A percentile compares a stretch with the other conserved stretches of the same genome.
These are phyloP conservation scores for Ophiognomonia clavigignenti-juglandacearum DNA, from an alignment of 2,329 filamentous ascomycete species.

Conservation along the genomic window DNA sequence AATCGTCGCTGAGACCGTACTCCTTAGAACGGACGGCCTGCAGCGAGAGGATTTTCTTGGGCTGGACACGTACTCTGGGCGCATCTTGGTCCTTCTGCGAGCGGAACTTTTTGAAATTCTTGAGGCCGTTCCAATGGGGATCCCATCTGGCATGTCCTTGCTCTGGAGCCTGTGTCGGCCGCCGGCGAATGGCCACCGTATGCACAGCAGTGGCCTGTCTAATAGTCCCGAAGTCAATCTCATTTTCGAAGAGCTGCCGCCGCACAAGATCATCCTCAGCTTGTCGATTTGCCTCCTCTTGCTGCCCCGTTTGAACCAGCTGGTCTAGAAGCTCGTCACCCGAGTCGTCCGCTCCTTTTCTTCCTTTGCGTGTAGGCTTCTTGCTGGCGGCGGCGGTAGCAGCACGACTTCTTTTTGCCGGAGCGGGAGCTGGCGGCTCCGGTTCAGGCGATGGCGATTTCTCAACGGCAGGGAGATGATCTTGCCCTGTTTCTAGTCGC, in stretches of 20 bases:
- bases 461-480: constrained; percentile 33
- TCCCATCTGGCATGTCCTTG: constrained; percentile 66
- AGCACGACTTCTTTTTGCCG: constrained; percentile 28
- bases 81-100: constrained; percentile 43
- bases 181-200: constrained; percentile 59
- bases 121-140: constrained; percentile 84
- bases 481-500: constrained; percentile 55
- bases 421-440: constrained; percentile 15
- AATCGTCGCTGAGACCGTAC: constrained; percentile 70
- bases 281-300: constrained; percentile 60
- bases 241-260: constrained; percentile 48
- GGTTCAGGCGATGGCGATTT: constrained; percentile 21
- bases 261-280: constrained; percentile 50
- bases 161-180: constrained; percentile 37
- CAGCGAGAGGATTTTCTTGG: constrained; percentile 61
- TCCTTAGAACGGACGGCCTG: constrained; percentile 67
- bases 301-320: constrained; percentile 54
- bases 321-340: constrained; percentile 62
- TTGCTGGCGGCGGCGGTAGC: constrained; percentile 38
- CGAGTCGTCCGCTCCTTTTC: neutral
- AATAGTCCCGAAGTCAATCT: constrained; percentile 67
- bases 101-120: constrained; percentile 91
- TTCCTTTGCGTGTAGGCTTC: constrained; percentile 36
- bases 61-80: constrained; percentile 17
- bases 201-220: constrained; percentile 72